These are phyloP conservation scores for Hyphodiscus hymeniophilus DNA, from an alignment of 495 filamentous ascomycete species.

Conservation along the genomic window DNA sequence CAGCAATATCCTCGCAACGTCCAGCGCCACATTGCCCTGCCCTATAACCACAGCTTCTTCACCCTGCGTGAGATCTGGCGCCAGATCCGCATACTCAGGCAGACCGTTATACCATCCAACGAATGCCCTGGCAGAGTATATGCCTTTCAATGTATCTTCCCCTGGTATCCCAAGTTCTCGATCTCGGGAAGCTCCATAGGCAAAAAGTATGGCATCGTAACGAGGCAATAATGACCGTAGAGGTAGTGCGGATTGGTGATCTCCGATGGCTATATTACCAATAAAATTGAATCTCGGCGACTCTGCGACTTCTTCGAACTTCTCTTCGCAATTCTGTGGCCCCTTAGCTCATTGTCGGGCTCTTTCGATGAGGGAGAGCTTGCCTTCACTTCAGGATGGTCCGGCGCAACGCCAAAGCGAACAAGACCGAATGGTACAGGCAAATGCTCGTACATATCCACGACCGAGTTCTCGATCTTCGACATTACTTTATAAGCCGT, in stretches of 20 bases:
- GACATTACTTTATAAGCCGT: constrained; percentile 76
- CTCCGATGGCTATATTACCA: constrained; percentile 79
- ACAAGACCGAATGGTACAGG: constrained; percentile 91
- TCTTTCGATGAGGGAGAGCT: constrained; percentile 7
- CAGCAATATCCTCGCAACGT: constrained; percentile 84
- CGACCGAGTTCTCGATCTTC: constrained; percentile 57
- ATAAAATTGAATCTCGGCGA: constrained; percentile 83
- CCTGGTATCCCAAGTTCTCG: constrained; percentile 69
- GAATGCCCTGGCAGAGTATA: constrained; percentile 87
- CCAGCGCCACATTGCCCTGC: constrained; percentile 92
- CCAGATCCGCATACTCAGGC: constrained; percentile 70
- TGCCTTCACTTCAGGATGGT: constrained; percentile 98
- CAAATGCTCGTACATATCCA: constrained; percentile 95
- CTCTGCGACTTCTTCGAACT: constrained; percentile 77
- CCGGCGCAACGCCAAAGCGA: constrained; percentile 88
- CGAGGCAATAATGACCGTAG: constrained; percentile 63
- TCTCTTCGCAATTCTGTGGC: constrained; percentile 82
- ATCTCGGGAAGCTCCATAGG: constrained; percentile 86
- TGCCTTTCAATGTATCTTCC: constrained; percentile 60
- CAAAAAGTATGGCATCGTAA: constrained; percentile 88
- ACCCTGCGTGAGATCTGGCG: constrained; percentile 65
- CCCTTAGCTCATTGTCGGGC: background rate
- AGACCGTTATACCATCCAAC: constrained; percentile 98
- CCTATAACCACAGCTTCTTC: constrained; percentile 87
- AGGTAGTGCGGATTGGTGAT: constrained; percentile 48